Conservation (phyloP, 164 flowering plant genomes). For the Vitis riparia region DNA sequence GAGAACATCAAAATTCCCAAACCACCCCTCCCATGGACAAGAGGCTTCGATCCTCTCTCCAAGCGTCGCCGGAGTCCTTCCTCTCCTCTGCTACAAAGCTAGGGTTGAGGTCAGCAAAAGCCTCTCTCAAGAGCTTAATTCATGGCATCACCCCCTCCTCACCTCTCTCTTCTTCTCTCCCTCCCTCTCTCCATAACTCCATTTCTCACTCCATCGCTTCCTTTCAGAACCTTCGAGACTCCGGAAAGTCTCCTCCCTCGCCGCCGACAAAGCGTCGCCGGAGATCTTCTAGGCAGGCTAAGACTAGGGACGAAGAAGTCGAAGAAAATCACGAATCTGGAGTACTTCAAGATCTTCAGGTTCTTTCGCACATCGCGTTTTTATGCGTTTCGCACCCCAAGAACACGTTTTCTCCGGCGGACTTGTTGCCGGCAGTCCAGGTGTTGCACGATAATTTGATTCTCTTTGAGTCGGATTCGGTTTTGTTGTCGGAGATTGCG, state of each 20-base stretch:
- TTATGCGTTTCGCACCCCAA: conserved; percentile 68
- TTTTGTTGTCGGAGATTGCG: conserved; percentile 54
- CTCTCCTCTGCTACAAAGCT: conserved; percentile 48
- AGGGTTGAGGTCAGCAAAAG: conserved; percentile 46
- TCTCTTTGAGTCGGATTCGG: conserved; percentile 61
- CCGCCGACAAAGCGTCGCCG: conserved; percentile 75
- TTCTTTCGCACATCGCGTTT: conserved; percentile 39
- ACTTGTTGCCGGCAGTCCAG: conserved; percentile 51
- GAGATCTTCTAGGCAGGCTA: conserved; percentile 38
- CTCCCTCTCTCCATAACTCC: conserved; percentile 53
- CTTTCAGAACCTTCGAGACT: conserved; percentile 28
- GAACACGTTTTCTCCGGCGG: conserved; percentile 38
- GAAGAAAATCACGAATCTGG: not conserved
- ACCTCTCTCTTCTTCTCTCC: conserved; percentile 49
- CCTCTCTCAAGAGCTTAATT: conserved; percentile 67
- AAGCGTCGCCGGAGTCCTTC: conserved; percentile 65
- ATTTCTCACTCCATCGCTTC: conserved; percentile 48
- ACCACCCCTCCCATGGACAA: conserved; percentile 58
- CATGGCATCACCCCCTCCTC: conserved; percentile 50
- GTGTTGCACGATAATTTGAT: conserved; percentile 69
- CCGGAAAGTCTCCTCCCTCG: conserved; percentile 34
- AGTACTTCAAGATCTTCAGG: conserved; percentile 39
- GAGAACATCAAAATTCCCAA: not conserved
- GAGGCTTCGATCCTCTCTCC: conserved; percentile 63
- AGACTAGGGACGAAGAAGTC: conserved; percentile 12